Percentiles rank a stretch among this genome's conserved stretches.
Evolutionary conservation across 306 rosid genomes (phyloP).

Genomic region (Vicia faba): DNA sequence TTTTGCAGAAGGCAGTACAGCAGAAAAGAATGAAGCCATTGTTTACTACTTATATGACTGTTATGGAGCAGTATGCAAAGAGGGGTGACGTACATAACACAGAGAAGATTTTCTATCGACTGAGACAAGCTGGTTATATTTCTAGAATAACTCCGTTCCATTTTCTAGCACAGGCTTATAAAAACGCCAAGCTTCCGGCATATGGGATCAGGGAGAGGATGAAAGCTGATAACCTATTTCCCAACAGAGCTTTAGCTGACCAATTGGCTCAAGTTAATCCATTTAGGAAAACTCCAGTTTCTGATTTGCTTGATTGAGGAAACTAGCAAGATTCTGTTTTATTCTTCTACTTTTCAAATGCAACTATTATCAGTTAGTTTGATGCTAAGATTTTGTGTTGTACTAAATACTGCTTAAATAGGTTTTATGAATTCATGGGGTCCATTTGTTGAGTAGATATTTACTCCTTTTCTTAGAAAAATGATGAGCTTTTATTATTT

Average conservation of each 20-base stretch:
- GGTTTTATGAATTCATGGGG: neutral
- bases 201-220: conserved; percentile 78
- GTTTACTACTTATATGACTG: conserved; percentile 53
- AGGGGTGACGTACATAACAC: conserved; percentile 73
- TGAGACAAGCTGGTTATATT: conserved; percentile 60
- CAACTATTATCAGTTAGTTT: conserved; percentile 9
- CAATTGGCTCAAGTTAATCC: conserved; percentile 54
- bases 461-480: neutral
- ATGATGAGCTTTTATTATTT: neutral
- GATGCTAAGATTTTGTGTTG: conserved; percentile 6
- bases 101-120: conserved; percentile 60
- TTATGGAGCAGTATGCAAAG: conserved; percentile 64
- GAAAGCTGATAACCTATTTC: conserved; percentile 73
- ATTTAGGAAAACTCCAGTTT: conserved; percentile 58
- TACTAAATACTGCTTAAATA: neutral
- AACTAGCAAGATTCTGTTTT: conserved; percentile 1
- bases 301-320: conserved; percentile 70
- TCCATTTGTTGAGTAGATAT: neutral
- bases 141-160: conserved; percentile 50
- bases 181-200: conserved; percentile 64
- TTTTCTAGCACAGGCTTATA: conserved; percentile 57
- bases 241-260: conserved; percentile 47
- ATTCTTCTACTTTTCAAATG: conserved; percentile 16
- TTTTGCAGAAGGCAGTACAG: conserved; percentile 58
- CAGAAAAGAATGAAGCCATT: conserved; percentile 46